Conservation (phyloP, 352 stramenopile species). For the Phytophthora sp. region DNA sequence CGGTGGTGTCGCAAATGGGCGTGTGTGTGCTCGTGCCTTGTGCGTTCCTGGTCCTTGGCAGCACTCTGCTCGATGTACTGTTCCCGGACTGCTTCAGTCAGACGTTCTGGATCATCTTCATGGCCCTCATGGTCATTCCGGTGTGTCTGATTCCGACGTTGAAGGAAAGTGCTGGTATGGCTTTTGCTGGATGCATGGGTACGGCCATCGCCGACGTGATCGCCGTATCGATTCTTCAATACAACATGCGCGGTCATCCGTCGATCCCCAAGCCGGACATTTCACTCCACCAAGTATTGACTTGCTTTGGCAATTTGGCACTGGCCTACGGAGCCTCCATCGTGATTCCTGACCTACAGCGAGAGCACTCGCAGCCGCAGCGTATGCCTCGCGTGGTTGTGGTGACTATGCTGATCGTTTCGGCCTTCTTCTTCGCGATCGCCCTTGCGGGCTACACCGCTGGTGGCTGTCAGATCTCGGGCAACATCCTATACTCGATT, state of each 20-base stretch:
- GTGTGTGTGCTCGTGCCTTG: constrained; percentile 21
- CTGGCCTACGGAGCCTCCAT: constrained; percentile 25
- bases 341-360: constrained; percentile 23
- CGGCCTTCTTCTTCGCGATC: constrained; percentile 22
- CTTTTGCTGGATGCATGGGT: constrained; percentile 19
- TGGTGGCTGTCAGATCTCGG: constrained; percentile 22
- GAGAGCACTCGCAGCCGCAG: constrained; percentile 14
- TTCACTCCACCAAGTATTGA: constrained; percentile 18
- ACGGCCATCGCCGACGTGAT: constrained; percentile 28
- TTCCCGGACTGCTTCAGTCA: constrained; percentile 29
- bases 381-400: constrained; percentile 27
- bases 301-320: constrained; percentile 26
- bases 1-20: constrained; percentile 25
- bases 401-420: constrained; percentile 21
- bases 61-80: constrained; percentile 21
- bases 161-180: constrained; percentile 21
- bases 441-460: constrained; percentile 19
- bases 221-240: constrained; percentile 16
- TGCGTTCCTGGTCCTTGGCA: constrained; percentile 26
- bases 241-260: constrained; percentile 25
- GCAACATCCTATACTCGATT: constrained; percentile 32
- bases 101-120: constrained; percentile 35
- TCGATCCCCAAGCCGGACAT: constrained; percentile 15
- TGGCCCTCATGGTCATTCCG: constrained; percentile 21
- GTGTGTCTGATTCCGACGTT: constrained; percentile 24